Base-by-base conservation (phyloP, 768 basidiomycete genomes). In the Phaeolepiota aurea region DNA sequence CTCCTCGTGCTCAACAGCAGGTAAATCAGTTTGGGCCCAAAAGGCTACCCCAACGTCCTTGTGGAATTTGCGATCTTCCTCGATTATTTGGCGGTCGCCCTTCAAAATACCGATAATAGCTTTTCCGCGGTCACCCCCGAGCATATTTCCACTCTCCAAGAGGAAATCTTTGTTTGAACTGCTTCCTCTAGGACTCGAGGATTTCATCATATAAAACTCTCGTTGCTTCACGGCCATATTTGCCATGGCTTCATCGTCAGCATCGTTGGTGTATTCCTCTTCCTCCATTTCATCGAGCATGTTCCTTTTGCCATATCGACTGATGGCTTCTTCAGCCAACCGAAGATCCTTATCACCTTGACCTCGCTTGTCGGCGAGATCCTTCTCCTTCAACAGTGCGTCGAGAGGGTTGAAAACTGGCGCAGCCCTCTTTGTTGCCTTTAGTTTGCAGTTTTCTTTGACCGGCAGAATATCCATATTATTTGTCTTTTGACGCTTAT, bases 381-480 rank as follows among this genome's bases (percentile, higher is more conserved):
- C 54, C 51, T 77, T 80, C 55, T 80, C 78, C 46, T 66, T 72
- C 28, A 81, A 53, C 20, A 82, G 66, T 1, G 61, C 67, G 37
- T 66, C 68, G 15, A 84, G 62, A 7, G 82, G 80, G 45, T 78
- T 73, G 21, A n/a, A 23, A 10, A 21, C n/a, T n/a, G 25, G 25
- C 25, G 25, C 25, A 28, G 25, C 25, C 25, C n/a, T 28, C 25
- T 28, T 28, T 28, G 7, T 28, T 28, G 7, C 25, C 7, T 28
- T 28, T n/a, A 28, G 7, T 28, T 28, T 28, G 25, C 7, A 7
- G n/a, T n/a, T 28, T 28, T n/a, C n/a, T n/a, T n/a, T n/a, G n/a
- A n/a, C n/a, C n/a, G n/a, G n/a, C n/a, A n/a, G n/a, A n/a, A n/a
- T n/a, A n/a, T n/a, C n/a, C n/a, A n/a, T n/a, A n/a, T n/a, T n/a